Base-by-base conservation (phyloP, 202 grass and related monocot species). In the Panicum virgatum region DNA sequence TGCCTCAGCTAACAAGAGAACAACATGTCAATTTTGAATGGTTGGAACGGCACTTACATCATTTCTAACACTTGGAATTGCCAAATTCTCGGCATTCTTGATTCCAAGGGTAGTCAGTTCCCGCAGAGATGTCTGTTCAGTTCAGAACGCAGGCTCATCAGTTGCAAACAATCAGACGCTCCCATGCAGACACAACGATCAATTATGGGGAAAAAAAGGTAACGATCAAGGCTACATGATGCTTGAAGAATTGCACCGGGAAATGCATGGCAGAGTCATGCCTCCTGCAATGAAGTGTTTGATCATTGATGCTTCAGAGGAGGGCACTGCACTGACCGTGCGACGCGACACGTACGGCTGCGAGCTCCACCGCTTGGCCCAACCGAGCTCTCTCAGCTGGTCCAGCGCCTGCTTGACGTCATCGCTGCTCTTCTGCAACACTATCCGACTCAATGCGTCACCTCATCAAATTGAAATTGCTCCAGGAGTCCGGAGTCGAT, bases 51-150 rank as follows among this genome's bases (percentile, higher is more conserved):
- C 47, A 23, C 86, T 89, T 89, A 94, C 95, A 84, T 94, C 95
- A 79, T 98, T 98, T 46, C 95, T 94, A 16, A 94, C 92, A 48
- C 92, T 98, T 43, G 92, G 95, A 81, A 98, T 98, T n/a, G 92
- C 90, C 26, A 94, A 87, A 66, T 94, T 94, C 82, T 98, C 95
- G 14, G 95, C 95, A 36, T 98, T 98, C 81, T 94, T 92, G 46
- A 98, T 89, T 54, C 95, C 95, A 29, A 98, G 90, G 12, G 75
- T 90, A 7, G 92, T 94, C 26, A 98, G 86, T 69, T 98, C 95
- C 65, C 92, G 82, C 77, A 98, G 83, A 81, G 90, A 93, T 51
- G 95, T 98, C 95, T 98, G 86, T 61, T 64, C 56, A 77, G 20
- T 78, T 86, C 63, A 76, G 76, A 71, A 61, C 12, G 46, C 46